These are phyloP conservation scores for Pythium scleroteichum DNA, from an alignment of 352 stramenopile species.

Conservation along the genomic window DNA sequence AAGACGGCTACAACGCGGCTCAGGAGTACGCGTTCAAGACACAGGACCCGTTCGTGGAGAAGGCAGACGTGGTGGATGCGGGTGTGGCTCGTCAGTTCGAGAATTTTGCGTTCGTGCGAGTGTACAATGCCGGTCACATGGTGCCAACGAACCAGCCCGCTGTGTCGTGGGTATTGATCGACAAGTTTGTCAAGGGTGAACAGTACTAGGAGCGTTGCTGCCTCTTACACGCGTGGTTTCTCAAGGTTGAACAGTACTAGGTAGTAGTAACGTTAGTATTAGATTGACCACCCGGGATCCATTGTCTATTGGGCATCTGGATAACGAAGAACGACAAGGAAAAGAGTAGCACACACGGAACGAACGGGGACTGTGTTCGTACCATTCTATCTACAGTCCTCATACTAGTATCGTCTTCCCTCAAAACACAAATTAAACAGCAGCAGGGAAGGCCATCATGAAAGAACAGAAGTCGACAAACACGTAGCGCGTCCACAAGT, in stretches of 20 bases:
- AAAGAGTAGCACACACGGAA: too few relatives aligned
- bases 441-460: constrained; percentile 46
- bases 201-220: too few relatives aligned
- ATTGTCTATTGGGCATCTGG: too few relatives aligned
- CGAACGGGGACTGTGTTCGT: too few relatives aligned
- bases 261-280: too few relatives aligned
- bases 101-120: constrained; percentile 82
- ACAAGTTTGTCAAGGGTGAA: constrained; percentile 56
- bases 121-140: constrained; percentile 90
- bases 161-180: constrained; percentile 77
- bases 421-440: constrained; percentile 16
- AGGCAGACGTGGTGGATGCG: constrained; percentile 8
- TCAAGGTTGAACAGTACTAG: too few relatives aligned
- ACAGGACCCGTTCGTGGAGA: constrained; percentile 1
- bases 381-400: too few relatives aligned
- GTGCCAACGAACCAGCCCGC: constrained; percentile 85
- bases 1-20: constrained; percentile 65
- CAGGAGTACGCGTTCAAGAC: constrained; percentile 23
- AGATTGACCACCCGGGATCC: too few relatives aligned
- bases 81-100: constrained; percentile 23
- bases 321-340: too few relatives aligned
- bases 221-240: too few relatives aligned
- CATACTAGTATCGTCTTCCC: not conserved
- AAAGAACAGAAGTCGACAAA: constrained; percentile 86
- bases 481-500: constrained; percentile 81